These are phyloP conservation scores for Annulohypoxylon moriforme DNA, from an alignment of 495 filamentous ascomycete genomes.

Conservation along the genomic window DNA sequence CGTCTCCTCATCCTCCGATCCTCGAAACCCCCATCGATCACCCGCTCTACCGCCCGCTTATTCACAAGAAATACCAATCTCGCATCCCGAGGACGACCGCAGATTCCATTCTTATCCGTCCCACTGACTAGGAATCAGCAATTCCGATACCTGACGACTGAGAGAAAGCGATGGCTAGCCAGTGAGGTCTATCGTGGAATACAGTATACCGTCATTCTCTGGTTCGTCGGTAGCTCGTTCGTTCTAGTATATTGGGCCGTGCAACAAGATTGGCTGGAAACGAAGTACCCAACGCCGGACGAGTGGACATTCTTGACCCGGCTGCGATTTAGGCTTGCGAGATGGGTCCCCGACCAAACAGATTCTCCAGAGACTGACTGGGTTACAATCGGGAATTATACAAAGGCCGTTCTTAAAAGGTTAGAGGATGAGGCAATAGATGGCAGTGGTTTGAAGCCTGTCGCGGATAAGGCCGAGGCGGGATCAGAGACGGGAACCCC, in stretches of 20 bases:
- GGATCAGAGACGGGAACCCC: conserved; percentile 43
- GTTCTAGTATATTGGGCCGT: conserved; percentile 67
- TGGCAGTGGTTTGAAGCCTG: conserved; percentile 66
- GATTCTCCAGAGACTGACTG: conserved; percentile 67
- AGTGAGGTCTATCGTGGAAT: conserved; percentile 69
- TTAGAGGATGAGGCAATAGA: conserved; percentile 74
- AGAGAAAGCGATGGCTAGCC: conserved; percentile 73
- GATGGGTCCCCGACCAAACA: conserved; percentile 65
- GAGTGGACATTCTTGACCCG: conserved; percentile 78
- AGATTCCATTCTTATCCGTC: conserved; percentile 79
- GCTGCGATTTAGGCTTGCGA: conserved; percentile 68
- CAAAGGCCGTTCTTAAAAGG: conserved; percentile 65
- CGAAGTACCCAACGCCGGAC: conserved; percentile 75
- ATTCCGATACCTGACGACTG: conserved; percentile 79
- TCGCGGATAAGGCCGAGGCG: conserved; percentile 37
- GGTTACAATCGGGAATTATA: conserved; percentile 66
- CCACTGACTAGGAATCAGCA: conserved; percentile 65
- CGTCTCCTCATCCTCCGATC: conserved; percentile 37
- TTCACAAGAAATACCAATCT: conserved; percentile 39
- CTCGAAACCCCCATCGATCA: conserved; percentile 18
- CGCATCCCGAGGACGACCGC: conserved; percentile 67
- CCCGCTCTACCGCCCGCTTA: conserved; percentile 10
- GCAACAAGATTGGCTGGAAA: conserved; percentile 76
- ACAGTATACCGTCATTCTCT: conserved; percentile 69
- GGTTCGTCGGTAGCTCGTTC: conserved; percentile 64